These are phyloP conservation scores for Cercospora brassicicola DNA, from an alignment of 2,329 filamentous ascomycete genomes.

Conservation along the genomic window DNA sequence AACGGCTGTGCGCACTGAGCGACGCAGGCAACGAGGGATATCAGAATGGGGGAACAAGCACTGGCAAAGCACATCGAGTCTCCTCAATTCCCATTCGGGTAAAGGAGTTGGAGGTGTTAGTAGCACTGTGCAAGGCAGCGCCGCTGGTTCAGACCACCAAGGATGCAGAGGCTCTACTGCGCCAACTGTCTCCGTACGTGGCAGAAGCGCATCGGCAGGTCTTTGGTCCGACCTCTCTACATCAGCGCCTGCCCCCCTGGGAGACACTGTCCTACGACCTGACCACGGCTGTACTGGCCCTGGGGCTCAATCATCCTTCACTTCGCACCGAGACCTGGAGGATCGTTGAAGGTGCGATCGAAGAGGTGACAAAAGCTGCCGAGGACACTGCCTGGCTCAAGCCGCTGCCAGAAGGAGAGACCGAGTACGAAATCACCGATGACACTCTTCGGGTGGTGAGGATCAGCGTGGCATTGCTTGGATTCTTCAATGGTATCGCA, in stretches of 20 bases:
- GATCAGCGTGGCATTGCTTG: constrained; percentile 80
- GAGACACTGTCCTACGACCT: constrained; percentile 79
- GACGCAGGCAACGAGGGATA: constrained; percentile 1
- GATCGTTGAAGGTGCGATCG: constrained; percentile 70
- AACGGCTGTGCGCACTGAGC: constrained; percentile 45
- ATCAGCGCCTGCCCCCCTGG: constrained; percentile 81
- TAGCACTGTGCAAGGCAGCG: constrained; percentile 88
- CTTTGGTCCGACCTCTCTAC: constrained; percentile 76
- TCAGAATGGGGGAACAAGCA: constrained; percentile 25
- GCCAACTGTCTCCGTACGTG: constrained; percentile 79
- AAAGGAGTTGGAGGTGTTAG: constrained; percentile 85
- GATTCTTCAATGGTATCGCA: constrained; percentile 81
- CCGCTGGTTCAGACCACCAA: constrained; percentile 68
- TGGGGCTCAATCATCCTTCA: constrained; percentile 71
- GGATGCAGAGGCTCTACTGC: constrained; percentile 74
- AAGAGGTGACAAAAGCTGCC: constrained; percentile 66
- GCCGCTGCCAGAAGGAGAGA: constrained; percentile 26
- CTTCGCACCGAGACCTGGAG: constrained; percentile 67
- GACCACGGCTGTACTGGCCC: constrained; percentile 74
- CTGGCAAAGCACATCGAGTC: constrained; percentile 16
- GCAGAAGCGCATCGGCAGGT: constrained; percentile 78
- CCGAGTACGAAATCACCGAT: constrained; percentile 28
- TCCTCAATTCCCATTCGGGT: constrained; percentile 54
- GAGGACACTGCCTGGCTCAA: constrained; percentile 49
- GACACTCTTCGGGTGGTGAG: constrained; percentile 53